Evolutionary conservation across 2,329 filamentous ascomycete species (phyloP).

Genomic region (Calonectria naviculata): DNA sequence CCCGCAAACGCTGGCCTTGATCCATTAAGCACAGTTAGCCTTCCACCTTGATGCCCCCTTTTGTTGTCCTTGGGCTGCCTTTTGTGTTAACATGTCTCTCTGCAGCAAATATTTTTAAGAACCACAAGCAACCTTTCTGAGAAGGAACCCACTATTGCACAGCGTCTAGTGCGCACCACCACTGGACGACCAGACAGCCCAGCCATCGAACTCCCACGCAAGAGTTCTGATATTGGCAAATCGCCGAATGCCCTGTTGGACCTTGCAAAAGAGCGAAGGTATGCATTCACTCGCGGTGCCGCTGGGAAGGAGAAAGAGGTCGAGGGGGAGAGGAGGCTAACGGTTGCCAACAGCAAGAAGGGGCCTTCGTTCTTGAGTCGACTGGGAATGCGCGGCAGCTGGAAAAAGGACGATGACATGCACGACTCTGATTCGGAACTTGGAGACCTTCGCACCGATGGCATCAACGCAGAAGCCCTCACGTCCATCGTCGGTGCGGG

Average conservation of each 20-base stretch:
- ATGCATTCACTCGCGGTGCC: conserved; percentile 48
- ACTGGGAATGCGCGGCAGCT: conserved; percentile 75
- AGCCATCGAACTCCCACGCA: conserved; percentile 51
- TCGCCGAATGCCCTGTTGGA: conserved; percentile 54
- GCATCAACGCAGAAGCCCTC: conserved; percentile 85
- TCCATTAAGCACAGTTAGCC: conserved; percentile 50
- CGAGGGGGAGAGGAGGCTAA: conserved; percentile 21
- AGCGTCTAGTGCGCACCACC: conserved; percentile 61
- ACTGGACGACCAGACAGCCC: conserved; percentile 64
- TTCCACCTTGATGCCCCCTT: neutral
- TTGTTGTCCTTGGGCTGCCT: neutral
- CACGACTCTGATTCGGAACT: conserved; percentile 77
- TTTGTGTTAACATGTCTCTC: neutral
- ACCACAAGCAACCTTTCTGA: conserved; percentile 47
- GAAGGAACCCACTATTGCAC: conserved; percentile 58
- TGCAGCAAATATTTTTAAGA: conserved; percentile 53
- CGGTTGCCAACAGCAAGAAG: conserved; percentile 67
- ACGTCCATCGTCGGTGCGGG: conserved; percentile 77
- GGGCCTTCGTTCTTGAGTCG: conserved; percentile 91
- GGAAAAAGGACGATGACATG: conserved; percentile 75
- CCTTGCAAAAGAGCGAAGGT: conserved; percentile 73
- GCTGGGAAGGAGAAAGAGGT: neutral
- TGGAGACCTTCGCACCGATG: conserved; percentile 77
- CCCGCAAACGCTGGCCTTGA: conserved; percentile 46
- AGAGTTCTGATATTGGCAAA: conserved; percentile 56